Evolutionary conservation across 441 rosid species (phyloP).

Genomic region (Gossypium gossypioides): DNA sequence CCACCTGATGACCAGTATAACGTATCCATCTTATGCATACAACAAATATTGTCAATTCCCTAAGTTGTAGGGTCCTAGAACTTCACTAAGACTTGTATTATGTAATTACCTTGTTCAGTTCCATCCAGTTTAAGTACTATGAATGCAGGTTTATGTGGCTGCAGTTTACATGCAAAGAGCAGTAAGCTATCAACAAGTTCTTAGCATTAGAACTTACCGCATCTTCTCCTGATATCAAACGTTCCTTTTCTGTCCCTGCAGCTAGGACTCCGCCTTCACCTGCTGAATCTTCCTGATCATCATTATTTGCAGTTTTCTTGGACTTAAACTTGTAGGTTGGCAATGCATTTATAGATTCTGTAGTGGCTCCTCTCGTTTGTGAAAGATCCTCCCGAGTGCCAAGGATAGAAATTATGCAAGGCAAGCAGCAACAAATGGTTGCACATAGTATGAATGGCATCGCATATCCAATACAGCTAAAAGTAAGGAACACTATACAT

Average conservation of each 20-base stretch:
- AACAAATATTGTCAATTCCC: neutral
- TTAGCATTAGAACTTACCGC: constrained; percentile 36
- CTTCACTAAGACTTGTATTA: neutral
- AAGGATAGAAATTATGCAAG: constrained; percentile 64
- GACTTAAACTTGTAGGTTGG: constrained; percentile 57
- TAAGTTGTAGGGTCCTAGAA: neutral
- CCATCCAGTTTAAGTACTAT: neutral
- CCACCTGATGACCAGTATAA: neutral
- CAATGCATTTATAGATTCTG: constrained; percentile 50
- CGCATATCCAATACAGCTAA: constrained; percentile 70
- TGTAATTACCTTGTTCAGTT: neutral
- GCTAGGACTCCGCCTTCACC: constrained; percentile 55
- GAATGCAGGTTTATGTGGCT: neutral
- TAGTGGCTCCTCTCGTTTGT: constrained; percentile 57
- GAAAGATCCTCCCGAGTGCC: constrained; percentile 61
- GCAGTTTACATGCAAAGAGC: neutral
- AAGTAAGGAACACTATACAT: constrained; percentile 69
- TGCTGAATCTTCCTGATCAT: constrained; percentile 32
- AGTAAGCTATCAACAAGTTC: neutral
- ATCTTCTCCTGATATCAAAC: constrained; percentile 60
- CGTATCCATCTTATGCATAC: neutral
- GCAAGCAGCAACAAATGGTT: constrained; percentile 71
- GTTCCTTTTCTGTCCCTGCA: constrained; percentile 53
- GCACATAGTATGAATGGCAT: constrained; percentile 75
- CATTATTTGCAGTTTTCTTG: constrained; percentile 27